Base-by-base conservation (phyloP, 176 grass and related monocot species). In the Ampelocalamus luodianensis region DNA sequence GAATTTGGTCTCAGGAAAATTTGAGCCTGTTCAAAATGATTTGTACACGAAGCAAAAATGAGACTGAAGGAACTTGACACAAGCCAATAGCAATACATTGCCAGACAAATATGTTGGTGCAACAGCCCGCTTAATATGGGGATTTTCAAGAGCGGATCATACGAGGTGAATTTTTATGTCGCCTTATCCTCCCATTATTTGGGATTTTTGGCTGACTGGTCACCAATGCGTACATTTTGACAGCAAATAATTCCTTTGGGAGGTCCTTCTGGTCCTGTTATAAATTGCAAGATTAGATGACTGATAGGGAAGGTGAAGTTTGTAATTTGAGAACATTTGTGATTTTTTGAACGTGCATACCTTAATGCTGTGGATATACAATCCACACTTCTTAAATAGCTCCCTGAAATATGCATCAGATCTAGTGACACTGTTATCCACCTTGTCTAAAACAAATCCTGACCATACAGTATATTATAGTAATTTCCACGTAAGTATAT, bases 371-470 rank as follows among this genome's bases (percentile, higher is more conserved):
- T 88, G 87, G 64, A 96, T 90, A 86, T 91, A 84, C 77, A 99
- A 83, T 22, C 93, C 96, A 86, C 93, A 96, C 85, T 83, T 92
- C 27, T 91, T 81, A 84, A 96, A 99, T 73, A 99, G 90, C 68
- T 99, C 93, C 87, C 89, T 96, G 20, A 99, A 99, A 82, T 96
- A 99, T 56, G 67, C 16, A 78, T 99, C 96, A 5, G 96, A 99
- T 84, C 96, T 95, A 46, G 96, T 99, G 79, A 99, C 72, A 59
- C 96, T 99, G 71, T 96, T 93, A 88, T 99, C 93, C 64, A 76
- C 96, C 86, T 94, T 99, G 86, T 99, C 96, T 85, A 99, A 75
- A 49, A 99, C 93, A 92, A 96, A 99, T 69, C 96, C 96, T 99
- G 90, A 80, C 3, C 71, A 73, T 18, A 83, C 12, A 79, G n/a